Evolutionary conservation across 2,329 filamentous ascomycete genomes (phyloP), one percentile per base, ranked within the genome.

Genomic region (Neofusicoccum cordaticola): DNA sequence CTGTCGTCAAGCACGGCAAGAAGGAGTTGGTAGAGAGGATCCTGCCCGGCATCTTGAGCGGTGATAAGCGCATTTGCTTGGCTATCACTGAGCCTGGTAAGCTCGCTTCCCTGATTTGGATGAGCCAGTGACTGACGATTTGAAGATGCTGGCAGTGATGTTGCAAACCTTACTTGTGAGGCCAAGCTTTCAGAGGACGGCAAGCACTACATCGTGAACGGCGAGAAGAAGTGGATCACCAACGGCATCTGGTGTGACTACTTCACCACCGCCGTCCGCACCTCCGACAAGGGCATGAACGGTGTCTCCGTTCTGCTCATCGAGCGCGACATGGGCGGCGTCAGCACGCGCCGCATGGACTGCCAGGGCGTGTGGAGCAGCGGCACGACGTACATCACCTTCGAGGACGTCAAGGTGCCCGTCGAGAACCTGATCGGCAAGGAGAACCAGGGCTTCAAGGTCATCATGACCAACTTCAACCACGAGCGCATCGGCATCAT

Each of bases 171-270:
- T 70, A 95, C 89, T 13, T 98, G 94, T 78, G 93, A 98, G 83
- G 95, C 95, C 31, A 97, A 97, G 84, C 85, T 98, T 65, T 91
- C 86, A 68, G 91, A 95, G 71, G 95, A 99, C 73, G 95, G 95
- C 74, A 98, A 98, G 84, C 92, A 98, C 82, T 99, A 96, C 81
- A 98, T 98, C 71, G 95, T 99, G 80, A 99, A 98, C 75, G 95
- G 95, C 63, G 94, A 97, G 87, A 98, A 99, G 90, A 99, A 99
- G 83, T 98, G 95, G 94, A 98, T 98, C 79, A 98, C 94, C 73
- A 99, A 99, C 80, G 95, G 95, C 74, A 87, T 97, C 73, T 97
- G 93, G 92, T 87, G 85, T 67, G 95, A 99, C 79, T 99, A 98
- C 83, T 98, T 98, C 84, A 98, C 95, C 63, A 96, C 92, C 13